A percentile compares a stretch with the other conserved stretches of the same genome.
These are phyloP conservation scores for Paracamarosporium sp. DNA, from an alignment of 2,329 filamentous ascomycete genomes.

Conservation along the genomic window DNA sequence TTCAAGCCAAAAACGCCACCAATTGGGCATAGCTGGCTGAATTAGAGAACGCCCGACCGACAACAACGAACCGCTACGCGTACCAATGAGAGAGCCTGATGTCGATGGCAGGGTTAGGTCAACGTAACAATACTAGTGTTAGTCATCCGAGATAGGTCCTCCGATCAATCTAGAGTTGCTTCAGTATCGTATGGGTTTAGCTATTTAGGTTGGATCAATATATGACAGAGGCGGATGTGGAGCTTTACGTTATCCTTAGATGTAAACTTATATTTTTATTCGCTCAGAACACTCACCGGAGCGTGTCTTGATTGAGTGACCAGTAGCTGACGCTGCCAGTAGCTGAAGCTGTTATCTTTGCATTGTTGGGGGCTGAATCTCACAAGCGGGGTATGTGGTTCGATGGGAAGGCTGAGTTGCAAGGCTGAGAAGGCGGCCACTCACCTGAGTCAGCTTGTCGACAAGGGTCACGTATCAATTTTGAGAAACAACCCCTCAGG, in stretches of 20 bases:
- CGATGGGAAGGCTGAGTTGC: not conserved
- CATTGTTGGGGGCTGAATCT: not conserved
- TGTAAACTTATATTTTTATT: too few relatives aligned
- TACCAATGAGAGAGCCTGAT: not conserved
- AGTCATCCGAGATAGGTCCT: too few relatives aligned
- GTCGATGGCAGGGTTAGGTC: not conserved
- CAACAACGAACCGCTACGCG: not conserved
- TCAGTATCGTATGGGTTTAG: too few relatives aligned
- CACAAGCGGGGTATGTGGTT: not conserved
- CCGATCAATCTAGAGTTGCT: too few relatives aligned
- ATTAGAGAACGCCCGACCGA: not conserved
- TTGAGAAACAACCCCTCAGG: too few relatives aligned
- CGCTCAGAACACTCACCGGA: too few relatives aligned
- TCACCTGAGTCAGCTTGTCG: too few relatives aligned
- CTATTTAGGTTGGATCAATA: too few relatives aligned
- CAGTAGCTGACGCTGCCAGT: too few relatives aligned
- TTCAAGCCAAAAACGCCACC: not conserved
- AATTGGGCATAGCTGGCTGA: not conserved
- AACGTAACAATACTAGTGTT: not conserved
- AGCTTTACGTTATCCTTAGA: too few relatives aligned
- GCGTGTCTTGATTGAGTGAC: too few relatives aligned
- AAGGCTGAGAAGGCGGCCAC: not conserved
- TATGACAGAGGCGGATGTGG: too few relatives aligned
- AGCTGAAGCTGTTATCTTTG: not conserved
- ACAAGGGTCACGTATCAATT: not conserved